Percentiles rank a stretch among this genome's conserved stretches.
Conservation (phyloP, 2,329 filamentous ascomycete genomes). For the Fusarium globosum region DNA sequence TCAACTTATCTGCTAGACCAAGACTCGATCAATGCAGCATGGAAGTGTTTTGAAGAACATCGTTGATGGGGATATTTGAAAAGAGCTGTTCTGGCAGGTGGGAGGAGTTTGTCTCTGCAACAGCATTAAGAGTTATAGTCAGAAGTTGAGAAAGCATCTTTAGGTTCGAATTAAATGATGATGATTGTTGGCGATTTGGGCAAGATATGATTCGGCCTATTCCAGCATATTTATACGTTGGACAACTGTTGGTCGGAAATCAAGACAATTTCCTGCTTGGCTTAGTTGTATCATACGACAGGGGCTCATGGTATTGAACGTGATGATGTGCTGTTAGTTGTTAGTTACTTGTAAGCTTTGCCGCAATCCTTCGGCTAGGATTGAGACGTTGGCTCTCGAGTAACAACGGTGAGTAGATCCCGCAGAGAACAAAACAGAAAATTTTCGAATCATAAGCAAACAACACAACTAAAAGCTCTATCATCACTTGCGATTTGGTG, state of each 20-base stretch:
- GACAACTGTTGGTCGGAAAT: not conserved
- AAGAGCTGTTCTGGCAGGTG: not conserved
- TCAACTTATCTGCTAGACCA: not conserved
- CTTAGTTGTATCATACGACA: not conserved
- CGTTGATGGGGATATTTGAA: not conserved
- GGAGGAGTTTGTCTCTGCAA: not conserved
- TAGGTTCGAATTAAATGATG: no score
- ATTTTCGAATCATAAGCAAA: no score
- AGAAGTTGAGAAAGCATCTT: not conserved
- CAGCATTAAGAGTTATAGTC: not conserved
- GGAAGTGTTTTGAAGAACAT: not conserved
- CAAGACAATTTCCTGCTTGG: not conserved
- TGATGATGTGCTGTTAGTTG: not conserved
- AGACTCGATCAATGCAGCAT: not conserved
- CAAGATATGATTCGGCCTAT: accelerated
- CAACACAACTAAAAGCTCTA: accelerated
- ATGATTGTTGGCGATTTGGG: no score
- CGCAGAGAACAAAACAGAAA: not conserved
- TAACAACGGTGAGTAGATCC: not conserved
- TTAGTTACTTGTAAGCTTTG: not conserved
- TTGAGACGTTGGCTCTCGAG: not conserved
- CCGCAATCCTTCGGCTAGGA: not conserved
- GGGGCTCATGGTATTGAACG: not conserved
- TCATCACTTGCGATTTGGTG: accelerated
- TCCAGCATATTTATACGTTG: not conserved